Conservation (phyloP, 495 filamentous ascomycete genomes). For the Penicillium parvum region DNA sequence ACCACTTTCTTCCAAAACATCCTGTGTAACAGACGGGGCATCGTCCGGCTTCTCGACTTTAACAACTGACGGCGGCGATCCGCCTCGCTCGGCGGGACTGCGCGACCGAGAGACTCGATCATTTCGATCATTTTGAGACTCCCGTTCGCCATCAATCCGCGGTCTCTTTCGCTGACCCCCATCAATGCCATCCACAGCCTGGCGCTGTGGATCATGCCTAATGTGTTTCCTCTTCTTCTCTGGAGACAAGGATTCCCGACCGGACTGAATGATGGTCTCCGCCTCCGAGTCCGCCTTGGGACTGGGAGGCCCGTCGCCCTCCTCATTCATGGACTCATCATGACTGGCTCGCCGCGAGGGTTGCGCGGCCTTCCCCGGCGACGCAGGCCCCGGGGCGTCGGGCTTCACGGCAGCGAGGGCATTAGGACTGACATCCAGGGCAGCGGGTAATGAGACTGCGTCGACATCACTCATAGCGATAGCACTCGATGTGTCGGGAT, state of each 20-base stretch:
- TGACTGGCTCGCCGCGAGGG: slow-evolving; percentile 20
- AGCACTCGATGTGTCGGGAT: slow-evolving; percentile 40
- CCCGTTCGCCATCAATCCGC: slow-evolving; percentile 25
- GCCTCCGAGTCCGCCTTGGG: slow-evolving; percentile 66
- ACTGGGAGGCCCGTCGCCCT: slow-evolving; percentile 30
- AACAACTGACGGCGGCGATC: slow-evolving; percentile 27
- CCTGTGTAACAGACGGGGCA: slow-evolving; percentile 21
- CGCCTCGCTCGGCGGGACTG: slow-evolving; percentile 22
- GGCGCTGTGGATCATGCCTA: slow-evolving; percentile 55
- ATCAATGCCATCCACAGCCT: slow-evolving; percentile 34
- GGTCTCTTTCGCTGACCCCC: slow-evolving; percentile 48
- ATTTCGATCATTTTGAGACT: slow-evolving; percentile 11
- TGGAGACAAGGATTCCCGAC: slow-evolving; percentile 64
- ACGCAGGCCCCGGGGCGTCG: slow-evolving; percentile 26
- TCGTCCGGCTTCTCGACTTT: slow-evolving; percentile 40
- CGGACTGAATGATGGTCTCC: slow-evolving; percentile 73
- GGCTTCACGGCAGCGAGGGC: slow-evolving; percentile 34
- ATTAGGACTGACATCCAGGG: slow-evolving; percentile 38
- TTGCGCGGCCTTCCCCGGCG: slow-evolving; percentile 21
- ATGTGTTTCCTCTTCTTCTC: slow-evolving; percentile 65
- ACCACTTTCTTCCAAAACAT: slow-evolving; percentile 14
- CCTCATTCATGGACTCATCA: slow-evolving; percentile 21
- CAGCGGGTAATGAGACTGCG: slow-evolving; percentile 42
- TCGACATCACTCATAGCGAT: slow-evolving; percentile 52
- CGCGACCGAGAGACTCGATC: slow-evolving; percentile 24